Evolutionary conservation across 441 rosid species (phyloP), one percentile per base, ranked within the genome.

Genomic region (Pelargonium cotyledonis): DNA sequence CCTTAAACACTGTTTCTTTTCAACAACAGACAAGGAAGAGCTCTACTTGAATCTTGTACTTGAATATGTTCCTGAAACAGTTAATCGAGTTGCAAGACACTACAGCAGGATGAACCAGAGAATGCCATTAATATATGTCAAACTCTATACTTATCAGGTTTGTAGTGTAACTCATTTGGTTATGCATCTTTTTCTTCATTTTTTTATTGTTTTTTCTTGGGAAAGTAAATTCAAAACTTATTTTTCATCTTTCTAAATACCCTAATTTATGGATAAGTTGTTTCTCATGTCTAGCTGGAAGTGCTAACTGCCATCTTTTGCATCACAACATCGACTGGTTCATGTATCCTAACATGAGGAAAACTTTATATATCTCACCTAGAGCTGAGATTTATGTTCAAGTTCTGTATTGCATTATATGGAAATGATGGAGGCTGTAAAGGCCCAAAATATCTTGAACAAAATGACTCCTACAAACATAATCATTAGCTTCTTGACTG

Each of bases 91-190:
- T 74, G 97, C 97, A 31, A 91, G 87, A 82, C 86, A 75, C 80
- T 89, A 93, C 85, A 89, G 79, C 82, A 84, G 93, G 83, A 88
- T 76, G 73, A 82, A 85, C 78, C 91, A 85, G 76, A 83, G 91
- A 79, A 93, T 93, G 91, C 96, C 98, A 65, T 78, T 90, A 80
- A 85, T 93, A 79, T 91, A 93, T 70, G 97, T 93, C 65, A 91
- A 91, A 81, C 98, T 93, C 57, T 91, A 93, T 70, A 88, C 97
- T 3, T 93, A 93, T 78, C 97, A 93, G 95, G 98, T 91, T 8
- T 4, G 64, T 53, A 9, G 11, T 65, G 0, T 21, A 21, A 21
- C 23, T 21, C 23, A 21, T 21, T 21, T 21, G 23, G 23, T 21
- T 21, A 21, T 21, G 23, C 23, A 21, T 21, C 23, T 21, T 21